Evolutionary conservation across 1,284 basidiomycete genomes (phyloP), one percentile per base, ranked within the genome.

Genomic region (Fistulinella cinereoalba): DNA sequence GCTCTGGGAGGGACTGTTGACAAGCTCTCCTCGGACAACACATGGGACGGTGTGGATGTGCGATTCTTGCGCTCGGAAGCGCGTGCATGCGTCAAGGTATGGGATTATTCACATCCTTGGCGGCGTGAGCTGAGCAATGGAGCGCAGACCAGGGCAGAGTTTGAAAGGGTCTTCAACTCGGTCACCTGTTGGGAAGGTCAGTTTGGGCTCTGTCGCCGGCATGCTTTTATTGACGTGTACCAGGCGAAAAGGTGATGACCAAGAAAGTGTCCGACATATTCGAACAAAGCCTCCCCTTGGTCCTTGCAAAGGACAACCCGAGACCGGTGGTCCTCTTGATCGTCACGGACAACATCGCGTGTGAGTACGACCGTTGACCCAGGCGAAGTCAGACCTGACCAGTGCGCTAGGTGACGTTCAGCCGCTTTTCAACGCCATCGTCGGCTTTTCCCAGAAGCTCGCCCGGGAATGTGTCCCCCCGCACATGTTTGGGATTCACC

Each of bases 401-500:
- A n/a, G n/a, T n/a, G n/a, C n/a, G n/a, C n/a, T n/a, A n/a, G n/a
- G n/a, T n/a, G 62, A 61, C 23, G 13, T 44, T 9, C 50, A 45
- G 34, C 46, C 50, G 10, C 46, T 64, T 10, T 4, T 47, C n/a
- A 25, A 63, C 6, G 41, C 25, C 29, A 46, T 61, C 13, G 22
- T 41, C 24, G n/a, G 11, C 21, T 46, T 56, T 29, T 50, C 43
- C 37, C 50, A 48, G 18, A 44, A 31, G 11, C 47, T 61, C 11
- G 27, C 58, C 12, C 31, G 9, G 15, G 38, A 42, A 43, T 3
- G 25, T 4, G 33, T 65, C 3, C 33, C 44, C 11, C 16, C 41
- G 6, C 37, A 61, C 28, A 51, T 61, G 58, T 61, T 62, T 53
- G 53, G 53, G 1, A 54, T 65, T 15, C 56, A 61, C 24, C 31